Conservation (phyloP, 2,329 filamentous ascomycete species). For the Fusarium solani-melongenae region DNA sequence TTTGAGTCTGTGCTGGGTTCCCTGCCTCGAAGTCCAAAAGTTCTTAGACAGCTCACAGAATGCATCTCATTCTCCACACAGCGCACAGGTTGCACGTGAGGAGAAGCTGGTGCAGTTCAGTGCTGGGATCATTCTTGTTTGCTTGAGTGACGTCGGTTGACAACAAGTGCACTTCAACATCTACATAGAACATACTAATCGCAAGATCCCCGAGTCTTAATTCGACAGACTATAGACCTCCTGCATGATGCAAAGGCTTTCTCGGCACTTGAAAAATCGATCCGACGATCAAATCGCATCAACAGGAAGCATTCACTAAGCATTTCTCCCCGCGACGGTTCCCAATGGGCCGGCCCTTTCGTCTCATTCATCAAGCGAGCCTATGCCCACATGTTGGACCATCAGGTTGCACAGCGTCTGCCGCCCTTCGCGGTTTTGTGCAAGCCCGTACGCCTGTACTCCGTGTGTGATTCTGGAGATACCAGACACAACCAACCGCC, state of each 20-base stretch:
- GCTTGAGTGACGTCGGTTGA: conserved; percentile 1
- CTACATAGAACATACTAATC: neutral
- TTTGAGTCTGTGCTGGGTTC: neutral
- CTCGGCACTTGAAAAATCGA: neutral
- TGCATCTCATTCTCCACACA: conserved; percentile 4
- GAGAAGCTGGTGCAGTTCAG: conserved; percentile 19
- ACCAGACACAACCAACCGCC: neutral
- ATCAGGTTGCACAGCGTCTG: conserved; percentile 8
- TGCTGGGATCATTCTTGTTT: conserved; percentile 24
- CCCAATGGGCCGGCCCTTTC: neutral
- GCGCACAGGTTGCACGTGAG: conserved; percentile 20
- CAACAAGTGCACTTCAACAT: neutral
- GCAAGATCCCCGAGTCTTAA: neutral
- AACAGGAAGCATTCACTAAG: neutral
- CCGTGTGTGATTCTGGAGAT: neutral
- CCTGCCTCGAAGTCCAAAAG: neutral
- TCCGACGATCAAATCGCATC: neutral
- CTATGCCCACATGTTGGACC: conserved; percentile 7
- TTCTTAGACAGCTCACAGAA: neutral
- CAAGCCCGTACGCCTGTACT: neutral
- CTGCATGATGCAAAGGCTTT: neutral
- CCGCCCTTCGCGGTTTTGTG: conserved; percentile 15
- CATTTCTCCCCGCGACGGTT: neutral
- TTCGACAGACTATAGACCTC: neutral
- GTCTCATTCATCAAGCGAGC: conserved; percentile 20